phyloP scores from a whole-genome alignment of 306 rosid species.

The Astragalus membranaceus region DNA sequence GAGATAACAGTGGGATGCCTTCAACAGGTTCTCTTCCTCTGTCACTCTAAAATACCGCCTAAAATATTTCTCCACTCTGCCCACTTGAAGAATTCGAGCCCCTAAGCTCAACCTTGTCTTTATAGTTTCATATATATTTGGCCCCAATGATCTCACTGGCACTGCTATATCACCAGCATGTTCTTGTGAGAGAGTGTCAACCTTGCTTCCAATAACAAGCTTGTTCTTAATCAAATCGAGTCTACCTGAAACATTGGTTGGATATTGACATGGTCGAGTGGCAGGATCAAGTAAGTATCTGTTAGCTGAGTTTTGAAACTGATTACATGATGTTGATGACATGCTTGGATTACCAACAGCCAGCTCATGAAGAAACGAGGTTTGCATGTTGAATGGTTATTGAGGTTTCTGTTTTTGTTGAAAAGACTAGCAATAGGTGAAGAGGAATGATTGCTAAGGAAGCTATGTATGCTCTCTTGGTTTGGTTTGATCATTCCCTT shows the following conservation, averaged over 20 bases:
- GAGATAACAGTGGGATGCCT: slow-evolving; percentile 55
- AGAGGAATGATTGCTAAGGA: slow-evolving; percentile 1
- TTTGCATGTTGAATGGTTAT: slow-evolving; percentile 25
- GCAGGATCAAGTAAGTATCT: slow-evolving; percentile 28
- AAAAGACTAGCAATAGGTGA: not conserved
- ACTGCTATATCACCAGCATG: not conserved
- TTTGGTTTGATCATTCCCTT: slow-evolving; percentile 7
- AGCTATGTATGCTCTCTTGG: slow-evolving; percentile 6
- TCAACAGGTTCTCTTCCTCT: slow-evolving; percentile 54
- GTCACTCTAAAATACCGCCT: slow-evolving; percentile 38
- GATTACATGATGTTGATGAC: slow-evolving; percentile 21
- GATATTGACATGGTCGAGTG: slow-evolving; percentile 8
- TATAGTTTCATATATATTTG: slow-evolving; percentile 53
- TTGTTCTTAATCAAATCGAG: not conserved
- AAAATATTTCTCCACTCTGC: slow-evolving; percentile 52
- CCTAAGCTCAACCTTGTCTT: slow-evolving; percentile 63
- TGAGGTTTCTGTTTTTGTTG: not conserved
- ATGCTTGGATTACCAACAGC: slow-evolving; percentile 31
- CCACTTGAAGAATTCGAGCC: slow-evolving; percentile 50
- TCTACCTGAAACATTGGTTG: not conserved
- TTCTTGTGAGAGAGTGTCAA: not conserved
- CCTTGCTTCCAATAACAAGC: not conserved
- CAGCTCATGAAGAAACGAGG: slow-evolving; percentile 36
- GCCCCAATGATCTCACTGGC: slow-evolving; percentile 27
- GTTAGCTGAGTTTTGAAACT: slow-evolving; percentile 20